Base-by-base conservation (phyloP, 2,329 filamentous ascomycete genomes). In the Simplicillium aogashimaense region DNA sequence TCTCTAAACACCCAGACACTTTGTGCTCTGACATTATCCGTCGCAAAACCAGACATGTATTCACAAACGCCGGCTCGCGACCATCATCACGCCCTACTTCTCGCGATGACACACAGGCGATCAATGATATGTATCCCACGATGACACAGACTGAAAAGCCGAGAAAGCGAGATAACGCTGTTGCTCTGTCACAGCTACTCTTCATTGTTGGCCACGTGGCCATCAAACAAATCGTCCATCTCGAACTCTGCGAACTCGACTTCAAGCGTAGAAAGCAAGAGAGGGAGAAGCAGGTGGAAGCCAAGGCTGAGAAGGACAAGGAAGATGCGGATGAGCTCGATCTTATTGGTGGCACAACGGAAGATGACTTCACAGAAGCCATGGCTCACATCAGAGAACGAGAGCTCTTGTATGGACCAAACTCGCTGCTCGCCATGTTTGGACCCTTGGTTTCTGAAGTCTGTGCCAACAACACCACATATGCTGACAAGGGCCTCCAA, bases 181-280 rank as follows among this genome's bases (percentile, higher is more conserved):
- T 88, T 36, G 81, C 78, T 1, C 70, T 98, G 2, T 95, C 92
- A 0, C 92, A 97, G 53, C 73, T 98, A 2, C 71, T 98, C 0
- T 97, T 97, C 57, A 83, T 95, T 29, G 90, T 97, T 25, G 92
- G 92, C 0, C 92, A 98, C 55, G 85, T 97, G 36, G 92, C 92
- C 12, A 92, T 98, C 57, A 98, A 98, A 65, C 94, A 98, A 57
- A 98, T 98, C 51, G 94, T 98, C 1, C 92, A 98, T 58, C 76
- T 98, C 10, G 92, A 98, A 53, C 72, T 97, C n/a, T 95, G 89
- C 58, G 92, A 98, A 57, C 78, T 92, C 37, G 92, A 98, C 60
- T 98, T 98, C 63, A 98, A 98, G 69, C 84, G 90, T 40, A 78
- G 90, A 49, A 98, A 98, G 69, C 83, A 86, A 32, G 86, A 92